These are phyloP conservation scores for Plasmopara viticola DNA, from an alignment of 352 stramenopile genomes.

Conservation along the genomic window DNA sequence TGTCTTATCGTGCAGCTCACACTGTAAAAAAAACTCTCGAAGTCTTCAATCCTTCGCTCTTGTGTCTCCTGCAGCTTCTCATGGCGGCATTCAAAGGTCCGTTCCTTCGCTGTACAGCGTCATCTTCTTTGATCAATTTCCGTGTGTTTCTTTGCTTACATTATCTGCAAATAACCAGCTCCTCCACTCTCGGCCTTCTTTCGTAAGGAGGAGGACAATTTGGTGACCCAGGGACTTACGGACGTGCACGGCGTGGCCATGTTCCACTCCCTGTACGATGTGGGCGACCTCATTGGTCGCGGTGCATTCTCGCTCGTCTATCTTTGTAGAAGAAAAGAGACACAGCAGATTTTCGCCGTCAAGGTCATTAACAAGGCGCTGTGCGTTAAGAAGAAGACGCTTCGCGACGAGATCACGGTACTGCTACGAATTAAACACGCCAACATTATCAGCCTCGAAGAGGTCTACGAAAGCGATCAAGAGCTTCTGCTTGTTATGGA, in stretches of 20 bases:
- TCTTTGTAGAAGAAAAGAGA: conserved; percentile 73
- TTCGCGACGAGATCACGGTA: conserved; percentile 84
- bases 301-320: conserved; percentile 84
- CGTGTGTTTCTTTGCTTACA: conserved; percentile 3
- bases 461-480: conserved; percentile 83
- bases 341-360: conserved; percentile 75
- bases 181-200: conserved; percentile 84
- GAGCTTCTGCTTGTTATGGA: conserved; percentile 87
- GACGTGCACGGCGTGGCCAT: conserved; percentile 76
- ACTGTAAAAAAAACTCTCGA: conserved; percentile 11
- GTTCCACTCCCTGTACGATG: conserved; percentile 87
- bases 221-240: conserved; percentile 79
- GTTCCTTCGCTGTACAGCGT: background rate
- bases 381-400: conserved; percentile 81
- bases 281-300: conserved; percentile 77
- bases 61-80: background rate
- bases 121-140: conserved; percentile 1
- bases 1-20: conserved; percentile 11
- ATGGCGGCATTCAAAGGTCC: conserved; percentile 78
- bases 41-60: conserved; percentile 1
- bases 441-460: conserved; percentile 85
- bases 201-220: conserved; percentile 76
- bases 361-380: conserved; percentile 87
- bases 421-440: conserved; percentile 79
- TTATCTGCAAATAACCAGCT: conserved; percentile 25